phyloP scores from a whole-genome alignment of 1,284 basidiomycete species.

The Ganoderma lucidum region DNA sequence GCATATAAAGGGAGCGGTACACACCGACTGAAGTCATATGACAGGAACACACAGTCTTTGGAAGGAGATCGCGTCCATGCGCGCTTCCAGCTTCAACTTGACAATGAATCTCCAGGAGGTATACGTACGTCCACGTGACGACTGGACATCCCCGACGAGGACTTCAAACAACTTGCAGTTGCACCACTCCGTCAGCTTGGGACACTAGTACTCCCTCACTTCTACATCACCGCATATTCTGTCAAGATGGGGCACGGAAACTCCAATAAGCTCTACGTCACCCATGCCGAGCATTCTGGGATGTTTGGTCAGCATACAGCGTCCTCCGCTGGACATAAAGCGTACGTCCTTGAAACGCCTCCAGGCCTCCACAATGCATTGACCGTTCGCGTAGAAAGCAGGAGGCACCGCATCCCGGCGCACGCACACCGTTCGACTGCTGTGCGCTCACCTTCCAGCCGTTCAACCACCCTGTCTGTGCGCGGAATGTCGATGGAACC shows the following conservation, averaged over 20 bases:
- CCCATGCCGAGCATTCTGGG: conserved; percentile 84
- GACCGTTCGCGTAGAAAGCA: conserved; percentile 58
- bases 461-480: conserved; percentile 90
- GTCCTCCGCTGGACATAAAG: conserved; percentile 75
- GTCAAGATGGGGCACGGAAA: conserved; percentile 82
- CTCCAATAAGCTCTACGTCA: conserved; percentile 86
- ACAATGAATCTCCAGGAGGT: too few species aligned
- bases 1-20: not conserved
- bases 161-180: not conserved
- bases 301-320: conserved; percentile 79
- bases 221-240: not conserved
- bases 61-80: not conserved
- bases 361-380: not conserved
- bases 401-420: conserved; percentile 66
- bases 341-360: conserved; percentile 52
- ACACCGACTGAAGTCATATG: not conserved
- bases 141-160: not conserved
- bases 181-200: not conserved
- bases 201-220: not conserved
- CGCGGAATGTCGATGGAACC: conserved; percentile 80
- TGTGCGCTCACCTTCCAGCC: conserved; percentile 94
- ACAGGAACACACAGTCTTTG: not conserved
- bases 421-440: conserved; percentile 86
- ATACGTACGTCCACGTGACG: conserved; percentile 5
- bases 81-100: not conserved